Base-by-base conservation (phyloP, 2,329 filamentous ascomycete genomes). In the Aspergillus persii region DNA sequence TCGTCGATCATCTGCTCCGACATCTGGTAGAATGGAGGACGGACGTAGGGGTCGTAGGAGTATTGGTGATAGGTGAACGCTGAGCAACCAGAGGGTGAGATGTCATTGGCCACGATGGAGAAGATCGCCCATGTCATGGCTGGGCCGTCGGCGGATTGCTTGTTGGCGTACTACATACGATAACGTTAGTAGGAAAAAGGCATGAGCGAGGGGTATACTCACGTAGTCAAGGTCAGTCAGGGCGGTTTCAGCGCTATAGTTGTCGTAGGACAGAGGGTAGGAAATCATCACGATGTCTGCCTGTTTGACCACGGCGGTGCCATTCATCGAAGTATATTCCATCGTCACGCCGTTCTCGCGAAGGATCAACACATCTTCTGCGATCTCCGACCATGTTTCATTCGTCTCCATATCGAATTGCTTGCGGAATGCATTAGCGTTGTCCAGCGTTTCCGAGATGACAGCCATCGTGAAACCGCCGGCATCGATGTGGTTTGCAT, bases 71-170 rank as follows among this genome's bases (percentile, higher is more conserved):
- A 90, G 0, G 87, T 90, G 69, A 86, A 89, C 3, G 84, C 82
- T 1, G 87, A 85, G 70, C 88, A 90, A 2, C 88, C 88, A 2
- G 86, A 88, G 2, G 83, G 84, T 1, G 85, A 86, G 9, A 89
- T 79, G 51, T 85, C 80, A 58, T 87, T 89, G 12, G 88, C 87
- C 31, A 86, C 84, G 51, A 90, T 84, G 50, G 85, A 84, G 72
- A 89, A 90, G 8, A 89, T 85, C 8, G 85, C 85, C 71, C 88
- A 91, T 1, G 88, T 90, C 88, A 91, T 91, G 3, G 84, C 88
- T 1, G 88, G 88, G 0, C 88, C 88, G 63, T 89, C 82, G 1
- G 83, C 76, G 1, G 86, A 88, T 72, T 90, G 88, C 56, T 86
- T 87, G 49, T 84, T 84, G 4, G 88, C 87, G 66, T 90, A 90